Percentiles rank a stretch among this genome's conserved stretches.
Conservation (phyloP, 495 filamentous ascomycete species). For the Rostrohypoxylon terebratum region DNA sequence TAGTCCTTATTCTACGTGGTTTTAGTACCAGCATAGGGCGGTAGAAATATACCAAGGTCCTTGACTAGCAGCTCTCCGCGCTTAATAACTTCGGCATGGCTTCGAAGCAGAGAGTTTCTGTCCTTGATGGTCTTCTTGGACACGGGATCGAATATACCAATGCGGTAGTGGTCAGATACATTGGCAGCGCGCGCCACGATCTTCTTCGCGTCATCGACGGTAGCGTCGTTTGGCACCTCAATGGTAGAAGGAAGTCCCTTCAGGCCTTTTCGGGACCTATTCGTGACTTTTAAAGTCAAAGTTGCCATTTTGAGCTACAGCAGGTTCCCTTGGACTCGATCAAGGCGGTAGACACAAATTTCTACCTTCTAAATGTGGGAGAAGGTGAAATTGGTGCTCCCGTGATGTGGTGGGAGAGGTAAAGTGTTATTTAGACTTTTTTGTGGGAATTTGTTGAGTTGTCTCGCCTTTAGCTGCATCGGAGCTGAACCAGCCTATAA, state of each 20-base stretch:
- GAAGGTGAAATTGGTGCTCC: neutral
- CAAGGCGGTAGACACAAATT: neutral
- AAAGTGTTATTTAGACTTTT: constrained; percentile 27
- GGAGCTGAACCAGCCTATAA: constrained; percentile 15
- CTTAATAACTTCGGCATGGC: constrained; percentile 72
- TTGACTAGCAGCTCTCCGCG: constrained; percentile 86
- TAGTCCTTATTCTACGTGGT: neutral
- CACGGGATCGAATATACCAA: constrained; percentile 78
- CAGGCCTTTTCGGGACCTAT: constrained; percentile 66
- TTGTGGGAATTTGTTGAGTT: constrained; percentile 40
- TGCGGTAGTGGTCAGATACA: constrained; percentile 68
- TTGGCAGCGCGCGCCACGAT: constrained; percentile 58
- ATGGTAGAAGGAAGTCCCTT: constrained; percentile 76
- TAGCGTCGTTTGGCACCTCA: constrained; percentile 68
- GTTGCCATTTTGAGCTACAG: constrained; percentile 49
- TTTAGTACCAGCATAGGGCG: neutral
- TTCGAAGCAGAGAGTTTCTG: constrained; percentile 64
- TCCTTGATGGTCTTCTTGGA: constrained; percentile 71
- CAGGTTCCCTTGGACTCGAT: neutral
- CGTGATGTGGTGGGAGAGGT: constrained; percentile 2
- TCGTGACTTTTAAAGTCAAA: constrained; percentile 59
- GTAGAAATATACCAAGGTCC: constrained; percentile 78
- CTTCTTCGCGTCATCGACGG: constrained; percentile 69
- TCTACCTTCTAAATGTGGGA: constrained; percentile 1
- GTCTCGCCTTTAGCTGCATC: constrained; percentile 8